Evolutionary conservation across 345 rosid species (phyloP).

Genomic region (Orychophragmus violaceus): DNA sequence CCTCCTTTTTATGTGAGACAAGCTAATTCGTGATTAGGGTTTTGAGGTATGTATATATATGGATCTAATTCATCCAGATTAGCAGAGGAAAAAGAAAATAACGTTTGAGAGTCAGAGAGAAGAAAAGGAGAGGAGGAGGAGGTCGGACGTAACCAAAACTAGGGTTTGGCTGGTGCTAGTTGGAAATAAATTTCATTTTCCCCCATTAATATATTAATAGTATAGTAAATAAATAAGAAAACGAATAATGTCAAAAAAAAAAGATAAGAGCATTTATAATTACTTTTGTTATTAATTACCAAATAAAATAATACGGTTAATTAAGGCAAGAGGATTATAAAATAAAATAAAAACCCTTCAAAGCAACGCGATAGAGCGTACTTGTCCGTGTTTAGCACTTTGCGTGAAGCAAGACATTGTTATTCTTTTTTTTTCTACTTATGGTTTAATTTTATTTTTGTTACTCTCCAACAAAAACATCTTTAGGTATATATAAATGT

Average conservation of each 20-base stretch:
- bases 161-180: constrained; percentile 26
- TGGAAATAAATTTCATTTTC: constrained; percentile 9
- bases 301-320: constrained; percentile 2
- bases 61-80: neutral
- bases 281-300: constrained; percentile 10
- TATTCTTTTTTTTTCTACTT: constrained; percentile 7
- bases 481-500: neutral
- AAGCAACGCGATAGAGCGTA: constrained; percentile 94
- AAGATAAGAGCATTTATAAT: neutral
- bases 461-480: too few relatives aligned
- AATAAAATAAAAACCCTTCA: constrained; percentile 20
- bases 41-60: neutral
- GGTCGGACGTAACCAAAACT: constrained; percentile 23
- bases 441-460: neutral
- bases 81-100: neutral
- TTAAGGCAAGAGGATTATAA: neutral
- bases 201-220: neutral
- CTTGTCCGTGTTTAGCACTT: constrained; percentile 60
- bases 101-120: constrained; percentile 17
- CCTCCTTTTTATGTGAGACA: neutral
- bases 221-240: constrained; percentile 3
- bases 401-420: constrained; percentile 96
- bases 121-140: constrained; percentile 15
- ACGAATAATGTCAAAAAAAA: neutral
- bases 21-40: constrained; percentile 16